phyloP scores from a whole-genome alignment of 2,329 filamentous ascomycete genomes.

The Aspergillus chevalieri region DNA sequence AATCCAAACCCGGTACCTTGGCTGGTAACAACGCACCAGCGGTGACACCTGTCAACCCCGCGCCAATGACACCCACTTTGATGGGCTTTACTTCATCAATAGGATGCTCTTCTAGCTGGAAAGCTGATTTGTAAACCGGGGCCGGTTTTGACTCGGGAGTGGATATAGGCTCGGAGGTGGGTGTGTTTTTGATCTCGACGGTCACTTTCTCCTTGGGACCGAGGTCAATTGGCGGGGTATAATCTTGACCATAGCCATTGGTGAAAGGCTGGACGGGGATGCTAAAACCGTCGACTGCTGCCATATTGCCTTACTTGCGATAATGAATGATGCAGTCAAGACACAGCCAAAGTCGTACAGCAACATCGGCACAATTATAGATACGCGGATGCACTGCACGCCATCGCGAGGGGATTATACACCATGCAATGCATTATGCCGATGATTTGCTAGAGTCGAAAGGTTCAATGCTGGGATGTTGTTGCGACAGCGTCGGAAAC shows the following conservation, averaged over 20 bases:
- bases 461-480: not conserved
- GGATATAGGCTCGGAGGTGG: too few relatives aligned
- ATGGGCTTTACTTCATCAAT: slow-evolving; percentile 46
- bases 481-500: slow-evolving; percentile 5
- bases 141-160: too few relatives aligned
- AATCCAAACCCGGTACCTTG: slow-evolving; percentile 61
- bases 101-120: slow-evolving; percentile 38
- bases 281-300: not conserved
- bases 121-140: slow-evolving; percentile 12
- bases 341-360: too few relatives aligned
- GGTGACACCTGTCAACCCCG: slow-evolving; percentile 57
- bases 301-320: not conserved
- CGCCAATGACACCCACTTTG: slow-evolving; percentile 58
- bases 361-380: too few relatives aligned
- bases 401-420: not conserved
- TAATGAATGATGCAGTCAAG: not conserved
- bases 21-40: slow-evolving; percentile 61
- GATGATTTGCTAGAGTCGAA: not conserved
- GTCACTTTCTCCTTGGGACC: not conserved
- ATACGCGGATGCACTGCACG: slow-evolving; percentile 1
- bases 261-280: not conserved
- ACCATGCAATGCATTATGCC: not conserved
- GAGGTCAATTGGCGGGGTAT: not conserved
- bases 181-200: slow-evolving; percentile 7
- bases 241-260: not conserved